Conservation (phyloP, 257 asterid species). For the Voacanga thouarsii region DNA sequence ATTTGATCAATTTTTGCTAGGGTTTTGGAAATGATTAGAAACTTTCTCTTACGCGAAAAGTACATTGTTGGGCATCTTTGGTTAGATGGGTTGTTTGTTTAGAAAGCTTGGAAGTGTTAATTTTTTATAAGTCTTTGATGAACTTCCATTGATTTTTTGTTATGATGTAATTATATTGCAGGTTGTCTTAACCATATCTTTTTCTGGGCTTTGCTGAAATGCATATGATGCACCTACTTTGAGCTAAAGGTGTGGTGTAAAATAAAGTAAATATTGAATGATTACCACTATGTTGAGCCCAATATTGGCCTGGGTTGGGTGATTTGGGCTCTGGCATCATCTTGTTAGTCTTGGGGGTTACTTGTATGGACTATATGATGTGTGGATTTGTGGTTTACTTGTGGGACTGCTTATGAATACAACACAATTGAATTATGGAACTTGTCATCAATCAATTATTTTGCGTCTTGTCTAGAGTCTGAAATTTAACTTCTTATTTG, state of each 20-base stretch:
- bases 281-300: neutral
- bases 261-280: neutral
- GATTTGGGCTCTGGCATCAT: too few relatives aligned
- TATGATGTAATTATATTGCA: neutral
- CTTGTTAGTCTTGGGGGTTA: too few relatives aligned
- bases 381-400: too few relatives aligned
- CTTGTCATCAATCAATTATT: too few relatives aligned
- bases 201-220: neutral
- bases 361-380: too few relatives aligned
- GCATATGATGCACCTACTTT: neutral
- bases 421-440: too few relatives aligned
- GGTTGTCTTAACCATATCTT: slow-evolving; percentile 2
- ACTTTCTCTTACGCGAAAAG: neutral
- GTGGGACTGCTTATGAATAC: too few relatives aligned
- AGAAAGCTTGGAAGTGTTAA: neutral
- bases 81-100: neutral
- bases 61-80: neutral
- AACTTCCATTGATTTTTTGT: neutral
- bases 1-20: neutral
- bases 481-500: too few relatives aligned
- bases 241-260: slow-evolving; percentile 14
- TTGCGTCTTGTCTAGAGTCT: too few relatives aligned
- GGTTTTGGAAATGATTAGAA: slow-evolving; percentile 4
- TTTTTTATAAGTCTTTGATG: neutral
- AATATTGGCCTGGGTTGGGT: too few relatives aligned